Evolutionary conservation across 805 yeast genomes (phyloP).

Genomic region (Geotrichum ghanense): DNA sequence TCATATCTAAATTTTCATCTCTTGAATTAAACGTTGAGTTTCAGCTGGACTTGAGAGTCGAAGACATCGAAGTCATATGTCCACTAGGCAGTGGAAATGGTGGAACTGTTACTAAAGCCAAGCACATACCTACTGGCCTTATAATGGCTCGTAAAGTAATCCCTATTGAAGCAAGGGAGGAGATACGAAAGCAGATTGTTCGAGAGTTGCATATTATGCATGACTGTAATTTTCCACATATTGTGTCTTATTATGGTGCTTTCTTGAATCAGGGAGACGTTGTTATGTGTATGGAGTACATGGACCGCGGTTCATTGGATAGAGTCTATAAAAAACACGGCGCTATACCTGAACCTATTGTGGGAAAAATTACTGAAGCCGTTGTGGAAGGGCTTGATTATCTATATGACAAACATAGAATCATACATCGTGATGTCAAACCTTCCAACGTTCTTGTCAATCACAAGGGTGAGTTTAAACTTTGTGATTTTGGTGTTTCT

Average conservation of each 20-base stretch:
- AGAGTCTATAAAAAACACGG: conserved; percentile 53
- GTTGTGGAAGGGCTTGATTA: conserved; percentile 75
- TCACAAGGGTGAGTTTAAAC: conserved; percentile 74
- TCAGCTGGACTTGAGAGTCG: conserved; percentile 39
- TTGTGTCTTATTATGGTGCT: conserved; percentile 88
- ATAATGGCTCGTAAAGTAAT: conserved; percentile 86
- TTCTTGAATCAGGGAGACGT: conserved; percentile 65
- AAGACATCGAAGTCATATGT: conserved; percentile 64
- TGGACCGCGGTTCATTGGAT: conserved; percentile 90
- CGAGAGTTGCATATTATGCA: conserved; percentile 85
- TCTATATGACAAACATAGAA: conserved; percentile 70
- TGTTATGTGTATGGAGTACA: conserved; percentile 88
- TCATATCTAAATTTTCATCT: conserved; percentile 34
- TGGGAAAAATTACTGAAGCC: conserved; percentile 63
- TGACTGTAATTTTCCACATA: conserved; percentile 70
- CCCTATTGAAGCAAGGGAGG: conserved; percentile 70
- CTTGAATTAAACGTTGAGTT: conserved; percentile 45
- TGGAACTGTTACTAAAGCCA: conserved; percentile 80
- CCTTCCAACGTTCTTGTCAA: conserved; percentile 89
- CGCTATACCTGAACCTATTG: conserved; percentile 53
- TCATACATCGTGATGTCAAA: conserved; percentile 91
- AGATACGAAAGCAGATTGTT: conserved; percentile 70
- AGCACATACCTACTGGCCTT: conserved; percentile 80
- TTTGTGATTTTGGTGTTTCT: conserved; percentile 95
- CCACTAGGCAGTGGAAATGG: conserved; percentile 89